Conservation (phyloP, 306 rosid species). For the Arachis hypogaea region DNA sequence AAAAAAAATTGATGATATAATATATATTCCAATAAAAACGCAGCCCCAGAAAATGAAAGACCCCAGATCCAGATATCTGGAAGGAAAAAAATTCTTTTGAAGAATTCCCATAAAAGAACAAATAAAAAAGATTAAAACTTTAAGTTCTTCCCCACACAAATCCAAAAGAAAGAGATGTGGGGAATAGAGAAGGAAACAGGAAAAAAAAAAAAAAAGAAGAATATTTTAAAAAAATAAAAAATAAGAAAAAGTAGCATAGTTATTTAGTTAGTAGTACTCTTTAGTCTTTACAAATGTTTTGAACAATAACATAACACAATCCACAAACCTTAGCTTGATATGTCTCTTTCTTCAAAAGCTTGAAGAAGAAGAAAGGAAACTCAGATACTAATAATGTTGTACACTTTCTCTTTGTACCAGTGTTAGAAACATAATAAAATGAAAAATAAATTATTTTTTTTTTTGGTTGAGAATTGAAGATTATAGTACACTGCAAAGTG, state of each 20-base stretch:
- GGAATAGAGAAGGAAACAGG: conserved; percentile 10
- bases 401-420: conserved; percentile 14
- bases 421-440: background rate
- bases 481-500: conserved; percentile 32
- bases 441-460: background rate
- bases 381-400: background rate
- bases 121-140: conserved; percentile 11
- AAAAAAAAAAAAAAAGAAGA: background rate
- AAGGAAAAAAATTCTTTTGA: conserved; percentile 33
- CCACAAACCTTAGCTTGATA: conserved; percentile 52
- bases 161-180: conserved; percentile 44
- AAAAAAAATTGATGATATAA: conserved; percentile 29
- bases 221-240: background rate
- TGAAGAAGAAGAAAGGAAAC: conserved; percentile 28
- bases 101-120: conserved; percentile 5
- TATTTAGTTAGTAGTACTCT: background rate
- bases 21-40: conserved; percentile 33
- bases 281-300: background rate
- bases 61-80: conserved; percentile 50
- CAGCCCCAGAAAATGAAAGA: conserved; percentile 67
- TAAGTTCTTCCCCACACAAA: conserved; percentile 34
- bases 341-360: conserved; percentile 62
- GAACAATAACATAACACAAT: background rate
- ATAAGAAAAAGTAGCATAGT: conserved; percentile 18
- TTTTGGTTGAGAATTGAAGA: background rate